A percentile compares a stretch with the other conserved stretches of the same genome.
These are phyloP conservation scores for Arthrobotrys sphaeroides DNA, from an alignment of 2,329 filamentous ascomycete species.

Conservation along the genomic window DNA sequence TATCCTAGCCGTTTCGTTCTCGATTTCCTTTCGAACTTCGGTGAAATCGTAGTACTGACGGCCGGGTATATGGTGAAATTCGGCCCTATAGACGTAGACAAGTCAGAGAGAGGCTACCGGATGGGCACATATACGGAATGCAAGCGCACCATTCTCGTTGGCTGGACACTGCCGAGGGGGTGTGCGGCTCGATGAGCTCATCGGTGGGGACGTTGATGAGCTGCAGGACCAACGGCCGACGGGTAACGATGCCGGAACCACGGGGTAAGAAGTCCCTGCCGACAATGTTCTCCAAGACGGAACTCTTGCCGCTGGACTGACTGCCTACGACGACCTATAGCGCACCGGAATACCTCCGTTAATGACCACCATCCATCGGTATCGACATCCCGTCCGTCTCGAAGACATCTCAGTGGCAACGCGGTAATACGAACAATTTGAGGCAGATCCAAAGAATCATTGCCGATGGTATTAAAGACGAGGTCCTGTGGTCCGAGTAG, in stretches of 20 bases:
- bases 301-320: constrained; percentile 97
- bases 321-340: constrained; percentile 93
- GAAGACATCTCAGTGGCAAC: constrained; percentile 26
- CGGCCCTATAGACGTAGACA: constrained; percentile 74
- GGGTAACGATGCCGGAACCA: constrained; percentile 94
- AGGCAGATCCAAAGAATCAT: constrained; percentile 94
- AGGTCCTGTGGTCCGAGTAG: constrained; percentile 42
- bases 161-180: constrained; percentile 75
- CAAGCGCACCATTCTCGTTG: constrained; percentile 67
- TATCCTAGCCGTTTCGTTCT: constrained; percentile 94
- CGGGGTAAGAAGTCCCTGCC: constrained; percentile 95
- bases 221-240: constrained; percentile 92
- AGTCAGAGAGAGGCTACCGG: constrained; percentile 23
- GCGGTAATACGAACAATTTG: constrained; percentile 81
- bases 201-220: constrained; percentile 89
- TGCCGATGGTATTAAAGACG: constrained; percentile 99
- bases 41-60: constrained; percentile 89
- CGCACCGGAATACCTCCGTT: constrained; percentile 54
- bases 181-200: constrained; percentile 76
- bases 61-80: constrained; percentile 94
- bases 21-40: constrained; percentile 94
- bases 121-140: constrained; percentile 61
- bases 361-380: constrained; percentile 18
- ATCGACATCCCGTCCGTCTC: constrained; percentile 2
- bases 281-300: constrained; percentile 98